phyloP scores from a whole-genome alignment of 805 yeast species.

The Lachancea fermentati region DNA sequence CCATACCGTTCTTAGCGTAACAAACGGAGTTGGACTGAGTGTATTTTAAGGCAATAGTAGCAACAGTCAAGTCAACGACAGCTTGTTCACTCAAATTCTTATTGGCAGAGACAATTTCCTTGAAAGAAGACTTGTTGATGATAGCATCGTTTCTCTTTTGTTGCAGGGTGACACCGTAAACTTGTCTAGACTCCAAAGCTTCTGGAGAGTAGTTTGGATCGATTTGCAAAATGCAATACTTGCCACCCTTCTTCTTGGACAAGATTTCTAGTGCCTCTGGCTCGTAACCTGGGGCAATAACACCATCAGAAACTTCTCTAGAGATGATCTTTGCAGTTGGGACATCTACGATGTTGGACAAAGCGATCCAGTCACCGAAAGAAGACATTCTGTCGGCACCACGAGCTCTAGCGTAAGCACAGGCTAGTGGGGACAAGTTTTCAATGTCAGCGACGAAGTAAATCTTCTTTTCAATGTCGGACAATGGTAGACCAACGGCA shows the following conservation, averaged over 20 bases:
- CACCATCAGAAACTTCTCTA: conserved; percentile 97
- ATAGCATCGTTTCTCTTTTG: conserved; percentile 98
- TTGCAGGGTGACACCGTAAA: conserved; percentile 90
- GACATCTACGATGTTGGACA: conserved; percentile 91
- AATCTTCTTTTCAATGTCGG: conserved; percentile 87
- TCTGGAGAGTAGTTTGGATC: conserved; percentile 92
- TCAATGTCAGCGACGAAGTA: conserved; percentile 94
- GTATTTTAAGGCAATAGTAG: conserved; percentile 94
- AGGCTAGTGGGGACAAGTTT: conserved; percentile 92
- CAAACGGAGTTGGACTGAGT: conserved; percentile 98
- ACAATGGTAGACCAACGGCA: conserved; percentile 91
- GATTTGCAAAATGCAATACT: conserved; percentile 92
- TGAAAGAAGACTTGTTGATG: conserved; percentile 82
- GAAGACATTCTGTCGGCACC: conserved; percentile 99
- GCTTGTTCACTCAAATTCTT: conserved; percentile 89
- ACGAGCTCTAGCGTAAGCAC: conserved; percentile 98
- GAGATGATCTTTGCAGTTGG: conserved; percentile 97
- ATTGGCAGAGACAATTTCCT: conserved; percentile 84
- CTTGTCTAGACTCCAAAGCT: conserved; percentile 81
- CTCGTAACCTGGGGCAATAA: conserved; percentile 94
- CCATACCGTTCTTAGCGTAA: conserved; percentile 99
- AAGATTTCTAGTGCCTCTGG: conserved; percentile 88
- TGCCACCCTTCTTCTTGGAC: conserved; percentile 92
- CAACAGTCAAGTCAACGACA: conserved; percentile 87
- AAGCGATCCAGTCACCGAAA: conserved; percentile 96